Evolutionary conservation across 495 filamentous ascomycete genomes (phyloP), one percentile per base, ranked within the genome.

Genomic region (Xylaria intraflava): DNA sequence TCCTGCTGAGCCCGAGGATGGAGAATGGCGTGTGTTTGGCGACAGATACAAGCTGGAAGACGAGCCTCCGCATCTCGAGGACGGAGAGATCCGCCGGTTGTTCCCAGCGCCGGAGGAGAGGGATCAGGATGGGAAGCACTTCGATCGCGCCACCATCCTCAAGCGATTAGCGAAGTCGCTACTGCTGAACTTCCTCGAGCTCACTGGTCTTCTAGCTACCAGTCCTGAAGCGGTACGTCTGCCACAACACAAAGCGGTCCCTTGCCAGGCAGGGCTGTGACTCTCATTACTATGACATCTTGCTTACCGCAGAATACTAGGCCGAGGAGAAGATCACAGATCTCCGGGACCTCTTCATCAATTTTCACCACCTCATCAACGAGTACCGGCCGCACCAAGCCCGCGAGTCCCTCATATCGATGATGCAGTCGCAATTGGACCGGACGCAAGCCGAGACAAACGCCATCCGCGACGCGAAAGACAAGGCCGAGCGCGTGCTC

Each of bases 321-420:
- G 76, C 69, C 43, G 69, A 75, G 19, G 76, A 83, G 16, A 91
- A 92, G 62, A 76, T 90, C 24, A 70, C 80, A 2, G 83, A 95
- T 60, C 58, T 98, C n/a, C 76, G 83, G 59, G 87, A 82, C 22
- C 60, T 96, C 3, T 84, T 92, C 51, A 82, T 89, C 61, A 96
- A 97, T 69, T 85, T 90, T 48, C 89, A 96, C 66, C 87, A 90
- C 56, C 78, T 92, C 17, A 79, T 96, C 44, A 98, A 98, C 66
- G 84, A 93, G 53, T 97, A 96, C 68, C 84, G 93, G 20, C 94
- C 93, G 2, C 93, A 98, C 67, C 94, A 98, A 68, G 90, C 91
- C 22, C 74, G 93, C 33, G 94, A 97, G 70, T 90, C 84, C 26
- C 73, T 97, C 39, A 94, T 96, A 23, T 66, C 84, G 62, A 81